Evolutionary conservation across 371 early-diverging fungal species (phyloP), one percentile per base, ranked within the genome.

Genomic region (Circinella umbellata): DNA sequence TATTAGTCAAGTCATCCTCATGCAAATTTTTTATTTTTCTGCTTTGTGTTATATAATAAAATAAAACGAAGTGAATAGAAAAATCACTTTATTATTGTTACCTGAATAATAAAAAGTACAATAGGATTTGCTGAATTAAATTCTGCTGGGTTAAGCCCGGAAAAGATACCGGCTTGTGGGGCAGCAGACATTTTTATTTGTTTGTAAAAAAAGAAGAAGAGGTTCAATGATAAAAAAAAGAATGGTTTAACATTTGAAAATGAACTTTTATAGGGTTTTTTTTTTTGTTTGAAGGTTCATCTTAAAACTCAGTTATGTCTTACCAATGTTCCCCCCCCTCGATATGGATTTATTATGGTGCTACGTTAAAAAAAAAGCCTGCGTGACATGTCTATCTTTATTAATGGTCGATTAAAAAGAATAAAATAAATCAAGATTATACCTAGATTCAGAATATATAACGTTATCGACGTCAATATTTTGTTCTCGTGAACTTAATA

Each of bases 31-130:
- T 27, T 27, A 27, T 27, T 27, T n/a, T n/a, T n/a, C n/a, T n/a
- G n/a, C n/a, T n/a, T n/a, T n/a, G n/a, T n/a, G n/a, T n/a, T n/a
- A n/a, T n/a, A n/a, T n/a, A n/a, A n/a, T n/a, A n/a, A 14, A 51
- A 5, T 13, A 5, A n/a, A 14, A n/a, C 8, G n/a, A 51, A n/a
- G 15, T 49, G 0, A 17, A n/a, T 15, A 47, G 47, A 9, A 9
- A n/a, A n/a, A n/a, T 15, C 47, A 15, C 47, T 47, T 47, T 1
- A 47, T 9, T 3, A 51, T 51, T n/a, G 18, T 64, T 80, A 87
- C 90, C 76, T 90, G 93, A 68, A 93, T 84, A 17, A 92, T 86
- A 74, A 92, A 91, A 51, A 92, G 78, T 0, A 84, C 75, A 63
- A 91, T 70, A 7, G 93, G 92, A 66, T 90, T 76, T 4, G 69